Evolutionary conservation across 805 yeast species (phyloP).

Genomic region (Starmerella bombicola): DNA sequence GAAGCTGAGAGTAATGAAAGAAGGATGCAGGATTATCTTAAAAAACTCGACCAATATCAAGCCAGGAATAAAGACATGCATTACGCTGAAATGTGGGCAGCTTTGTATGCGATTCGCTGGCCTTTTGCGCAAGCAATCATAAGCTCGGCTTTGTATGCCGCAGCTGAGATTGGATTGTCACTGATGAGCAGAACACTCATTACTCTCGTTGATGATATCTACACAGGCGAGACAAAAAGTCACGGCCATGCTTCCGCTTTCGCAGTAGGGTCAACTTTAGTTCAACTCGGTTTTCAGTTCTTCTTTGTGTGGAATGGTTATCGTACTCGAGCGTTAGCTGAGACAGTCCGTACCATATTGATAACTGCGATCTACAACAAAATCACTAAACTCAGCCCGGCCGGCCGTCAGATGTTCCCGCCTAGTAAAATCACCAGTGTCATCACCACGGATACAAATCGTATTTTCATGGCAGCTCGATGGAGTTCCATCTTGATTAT

Average conservation of each 20-base stretch:
- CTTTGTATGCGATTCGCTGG: constrained; percentile 21
- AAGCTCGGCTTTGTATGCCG: constrained; percentile 11
- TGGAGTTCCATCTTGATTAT: constrained; percentile 20
- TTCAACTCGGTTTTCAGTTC: constrained; percentile 41
- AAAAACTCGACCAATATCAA: constrained; percentile 12
- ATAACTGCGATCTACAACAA: constrained; percentile 61
- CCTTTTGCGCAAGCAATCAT: constrained; percentile 3
- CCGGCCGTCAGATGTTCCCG: constrained; percentile 48
- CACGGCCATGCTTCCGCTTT: constrained; percentile 60
- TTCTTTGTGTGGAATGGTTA: constrained; percentile 53
- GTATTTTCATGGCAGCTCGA: constrained; percentile 46
- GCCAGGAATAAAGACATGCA: constrained; percentile 3
- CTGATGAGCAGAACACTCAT: constrained; percentile 21
- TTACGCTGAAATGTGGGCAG: constrained; percentile 21
- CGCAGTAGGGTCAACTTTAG: constrained; percentile 52
- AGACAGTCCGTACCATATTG: constrained; percentile 54
- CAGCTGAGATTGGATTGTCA: constrained; percentile 22
- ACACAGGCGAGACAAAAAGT: constrained; percentile 10
- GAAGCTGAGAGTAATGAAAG: constrained; percentile 16
- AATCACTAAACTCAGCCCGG: constrained; percentile 47
- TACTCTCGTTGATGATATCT: constrained; percentile 14
- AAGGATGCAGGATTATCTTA: constrained; percentile 15
- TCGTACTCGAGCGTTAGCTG: constrained; percentile 50
- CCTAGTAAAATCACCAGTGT: constrained; percentile 62
- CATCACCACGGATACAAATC: constrained; percentile 68